Conservation (phyloP, 345 rosid species). For the Camelina hispida region DNA sequence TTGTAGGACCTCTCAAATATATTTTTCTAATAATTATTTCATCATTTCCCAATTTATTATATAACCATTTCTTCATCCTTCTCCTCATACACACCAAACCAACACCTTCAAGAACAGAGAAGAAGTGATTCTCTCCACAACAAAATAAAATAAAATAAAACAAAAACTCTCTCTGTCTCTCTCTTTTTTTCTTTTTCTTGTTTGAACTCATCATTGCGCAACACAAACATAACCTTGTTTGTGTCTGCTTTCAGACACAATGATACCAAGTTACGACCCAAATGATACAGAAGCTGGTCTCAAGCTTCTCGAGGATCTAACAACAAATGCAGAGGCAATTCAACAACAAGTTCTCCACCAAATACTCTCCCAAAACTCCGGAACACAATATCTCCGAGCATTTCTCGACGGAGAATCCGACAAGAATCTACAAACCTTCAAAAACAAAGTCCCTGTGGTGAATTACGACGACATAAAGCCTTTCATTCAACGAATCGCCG, state of each 20-base stretch:
- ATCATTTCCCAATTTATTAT: conserved; percentile 57
- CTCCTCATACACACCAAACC: conserved; percentile 46
- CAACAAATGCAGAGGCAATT: conserved; percentile 61
- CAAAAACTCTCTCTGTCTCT: neutral
- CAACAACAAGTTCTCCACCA: conserved; percentile 64
- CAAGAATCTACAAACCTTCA: conserved; percentile 57
- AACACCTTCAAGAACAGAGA: conserved; percentile 37
- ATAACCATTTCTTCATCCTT: conserved; percentile 54
- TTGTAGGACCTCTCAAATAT: conserved; percentile 74
- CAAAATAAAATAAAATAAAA: neutral
- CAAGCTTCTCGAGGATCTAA: conserved; percentile 72
- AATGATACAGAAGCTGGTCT: conserved; percentile 75
- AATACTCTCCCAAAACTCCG: conserved; percentile 61
- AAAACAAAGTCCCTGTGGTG: conserved; percentile 74
- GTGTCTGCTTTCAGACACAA: conserved; percentile 45
- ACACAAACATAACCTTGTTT: conserved; percentile 31
- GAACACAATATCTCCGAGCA: conserved; percentile 65
- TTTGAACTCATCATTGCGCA: conserved; percentile 38
- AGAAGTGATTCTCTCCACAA: conserved; percentile 22
- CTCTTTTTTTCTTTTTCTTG: neutral
- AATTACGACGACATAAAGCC: conserved; percentile 79
- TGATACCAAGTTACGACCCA: conserved; percentile 78
- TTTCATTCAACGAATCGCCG: conserved; percentile 73
- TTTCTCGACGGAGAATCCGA: conserved; percentile 56
- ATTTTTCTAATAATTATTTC: conserved; percentile 42